Base-by-base conservation (phyloP, 441 rosid species). In the Adansonia grandidieri region DNA sequence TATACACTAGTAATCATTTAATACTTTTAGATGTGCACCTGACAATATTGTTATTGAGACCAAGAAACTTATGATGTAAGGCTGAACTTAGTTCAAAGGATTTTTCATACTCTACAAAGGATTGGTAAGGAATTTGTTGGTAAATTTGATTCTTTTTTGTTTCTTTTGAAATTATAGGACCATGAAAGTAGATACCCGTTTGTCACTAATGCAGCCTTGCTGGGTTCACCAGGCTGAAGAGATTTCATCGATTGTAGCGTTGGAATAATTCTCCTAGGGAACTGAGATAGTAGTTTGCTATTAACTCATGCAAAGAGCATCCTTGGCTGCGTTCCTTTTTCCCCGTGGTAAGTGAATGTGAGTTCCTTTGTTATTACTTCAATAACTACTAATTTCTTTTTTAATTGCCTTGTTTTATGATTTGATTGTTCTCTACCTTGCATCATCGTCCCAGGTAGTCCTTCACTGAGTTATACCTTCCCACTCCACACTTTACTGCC, bases 21-120 rank as follows among this genome's bases (percentile, higher is more conserved):
- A 42, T 42, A 19, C 19, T 58, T 19, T 73, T 37, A 19, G 67
- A 73, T 73, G 65, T 73, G 77, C 2, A 60, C 20, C 66, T 13
- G 20, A 60, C 48, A 11, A 44, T 73, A 54, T 42, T 42, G 66
- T 73, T 58, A 42, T 11, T 13, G 54, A 40, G 40, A 22, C 77
- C 14, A 40, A 19, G 42, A 10, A 37, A 40, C 6, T 4, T 44
- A 20, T 42, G 42, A 42, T 42, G 64, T 72, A n/a, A 17, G 45
- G 28, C 42, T 13, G 67, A 60, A 58, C 22, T 73, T 58, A 54
- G 7, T 42, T 42, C 53, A 13, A 13, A 72, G 19, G 54, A 73
- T 4, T 57, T 37, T 20, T 6, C 67, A 19, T 58, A 14, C 40
- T 42, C 14, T 63, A 24, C 45, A 48, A 50, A 13, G 48, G 10